Percentiles rank a stretch among this genome's conserved stretches.
These are phyloP conservation scores for Monosporozyma aquatica DNA, from an alignment of 805 yeast genomes.

Conservation along the genomic window DNA sequence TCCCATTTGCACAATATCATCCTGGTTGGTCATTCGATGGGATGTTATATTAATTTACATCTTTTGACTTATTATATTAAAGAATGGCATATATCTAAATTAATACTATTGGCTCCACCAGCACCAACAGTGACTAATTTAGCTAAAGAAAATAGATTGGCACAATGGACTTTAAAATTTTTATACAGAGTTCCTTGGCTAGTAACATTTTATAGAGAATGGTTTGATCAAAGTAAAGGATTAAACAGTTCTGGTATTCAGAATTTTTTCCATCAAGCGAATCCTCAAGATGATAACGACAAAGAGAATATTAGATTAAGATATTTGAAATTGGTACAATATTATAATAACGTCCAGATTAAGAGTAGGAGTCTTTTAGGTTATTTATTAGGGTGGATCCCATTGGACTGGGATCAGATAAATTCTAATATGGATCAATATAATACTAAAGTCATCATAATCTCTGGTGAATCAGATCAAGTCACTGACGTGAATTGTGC, in stretches of 20 bases:
- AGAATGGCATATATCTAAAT: slow-evolving; percentile 10
- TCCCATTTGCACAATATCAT: background rate
- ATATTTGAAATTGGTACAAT: slow-evolving; percentile 26
- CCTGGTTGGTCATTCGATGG: slow-evolving; percentile 63
- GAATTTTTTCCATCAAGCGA: slow-evolving; percentile 16
- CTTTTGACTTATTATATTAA: slow-evolving; percentile 31
- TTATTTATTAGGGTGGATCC: slow-evolving; percentile 27
- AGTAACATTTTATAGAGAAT: slow-evolving; percentile 22
- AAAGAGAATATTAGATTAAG: slow-evolving; percentile 1
- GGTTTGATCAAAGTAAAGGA: slow-evolving; percentile 27
- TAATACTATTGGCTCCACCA: slow-evolving; percentile 46
- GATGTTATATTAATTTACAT: slow-evolving; percentile 47
- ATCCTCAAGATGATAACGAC: slow-evolving; percentile 3
- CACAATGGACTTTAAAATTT: slow-evolving; percentile 11
- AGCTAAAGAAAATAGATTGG: slow-evolving; percentile 8
- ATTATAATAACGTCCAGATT: slow-evolving; percentile 23
- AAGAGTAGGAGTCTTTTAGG: slow-evolving; percentile 23
- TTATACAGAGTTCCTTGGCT: slow-evolving; percentile 18
- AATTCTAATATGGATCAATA: background rate
- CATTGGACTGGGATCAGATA: slow-evolving; percentile 18
- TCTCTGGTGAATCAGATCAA: slow-evolving; percentile 22
- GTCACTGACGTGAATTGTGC: slow-evolving; percentile 18
- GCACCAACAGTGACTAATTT: slow-evolving; percentile 17
- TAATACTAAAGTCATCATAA: slow-evolving; percentile 6
- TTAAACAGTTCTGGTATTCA: slow-evolving; percentile 25